Evolutionary conservation across 371 early-diverging fungal species (phyloP), one percentile per base, ranked within the genome.

Genomic region (Mucor lusitanicus): DNA sequence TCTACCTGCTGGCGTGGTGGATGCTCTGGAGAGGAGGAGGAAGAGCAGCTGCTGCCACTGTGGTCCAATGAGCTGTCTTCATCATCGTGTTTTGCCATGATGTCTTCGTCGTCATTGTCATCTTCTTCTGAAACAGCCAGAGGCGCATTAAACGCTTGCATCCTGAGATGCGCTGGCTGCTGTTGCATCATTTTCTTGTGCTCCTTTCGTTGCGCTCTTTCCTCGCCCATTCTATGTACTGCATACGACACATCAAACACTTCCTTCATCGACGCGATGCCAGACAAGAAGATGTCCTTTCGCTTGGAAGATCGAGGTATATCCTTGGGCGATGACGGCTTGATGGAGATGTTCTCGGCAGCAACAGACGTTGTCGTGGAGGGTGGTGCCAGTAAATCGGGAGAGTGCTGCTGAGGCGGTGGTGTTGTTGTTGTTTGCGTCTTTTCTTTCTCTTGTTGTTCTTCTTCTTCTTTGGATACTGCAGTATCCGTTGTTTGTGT

Each of bases 181-280:
- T 65, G 46, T n/a, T 64, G 30, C 6, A 55, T 15, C 6, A 33
- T n/a, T 12, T 68, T 67, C 46, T 64, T 68, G 7, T 37, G 64
- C 37, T 68, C 65, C 65, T 64, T 68, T 33, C 66, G 50, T 50
- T 72, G 44, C 0, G 66, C 72, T 11, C 68, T 27, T 42, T 90
- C 90, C 67, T 90, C 90, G 28, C 81, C 88, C 84, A 87, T 65
- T 25, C 87, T 81, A 55, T 86, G 88, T 1, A 87, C 84, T 6
- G 87, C 85, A 67, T 82, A 84, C 2, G 86, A 85, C 11, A 89
- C 83, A 71, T 87, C 85, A 69, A 89, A 79, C 7, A 76, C 81
- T 64, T 87, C 88, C 64, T 87, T 88, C 72, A 88, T 79, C 2
- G 81, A 71, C 7, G 84, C 76, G 39, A 84, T 73, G 0, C 86